Base-by-base conservation (phyloP, 2,329 filamentous ascomycete genomes). In the Incumbomyces delicatus region DNA sequence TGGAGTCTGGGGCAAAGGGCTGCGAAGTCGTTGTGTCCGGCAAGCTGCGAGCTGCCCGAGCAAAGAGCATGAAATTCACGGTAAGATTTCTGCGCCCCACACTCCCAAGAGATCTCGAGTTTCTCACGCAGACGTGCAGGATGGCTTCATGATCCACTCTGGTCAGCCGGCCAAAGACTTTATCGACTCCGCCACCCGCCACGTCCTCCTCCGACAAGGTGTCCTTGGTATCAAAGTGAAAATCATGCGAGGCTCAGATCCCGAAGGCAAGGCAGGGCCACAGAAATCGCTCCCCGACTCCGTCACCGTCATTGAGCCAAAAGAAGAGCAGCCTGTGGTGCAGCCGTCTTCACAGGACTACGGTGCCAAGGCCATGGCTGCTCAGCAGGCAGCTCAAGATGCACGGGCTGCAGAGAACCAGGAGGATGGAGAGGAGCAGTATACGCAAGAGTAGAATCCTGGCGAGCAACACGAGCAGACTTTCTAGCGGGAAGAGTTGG, bases 101-200 rank as follows among this genome's bases (percentile, higher is more conserved):
- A 32, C 20, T 5, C 22, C 14, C 7, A 32, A 2, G 22, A 6
- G 8, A 32, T 11, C 8, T 20, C 22, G n/a, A n/a, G n/a, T n/a
- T n/a, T 18, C 32, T 29, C 16, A 31, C 6, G 20, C 13, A 14
- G 44, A 36, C 51, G 39, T 38, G 39, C 51, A 80, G 78, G 80
- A 98, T 74, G 92, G 92, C 71, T 98, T 98, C 87, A 98, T 98
- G 92, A 98, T 98, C 77, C 92, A 98, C 87, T 98, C 92, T 66
- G 92, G 92, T 76, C 92, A 98, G 74, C 92, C 92, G 67, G 92
- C 90, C 68, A 90, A 94, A 77, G 92, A 98, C 77, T 98, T 98
- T 79, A 98, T 98, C 72, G 92, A 98, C 80, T 80, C 76, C 66
- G 94, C 94, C 63, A 96, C 92, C 67, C 92, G 92, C 65, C 92